phyloP scores from a whole-genome alignment of 1,284 basidiomycete genomes.

The Microbotryomycetes sp. region DNA sequence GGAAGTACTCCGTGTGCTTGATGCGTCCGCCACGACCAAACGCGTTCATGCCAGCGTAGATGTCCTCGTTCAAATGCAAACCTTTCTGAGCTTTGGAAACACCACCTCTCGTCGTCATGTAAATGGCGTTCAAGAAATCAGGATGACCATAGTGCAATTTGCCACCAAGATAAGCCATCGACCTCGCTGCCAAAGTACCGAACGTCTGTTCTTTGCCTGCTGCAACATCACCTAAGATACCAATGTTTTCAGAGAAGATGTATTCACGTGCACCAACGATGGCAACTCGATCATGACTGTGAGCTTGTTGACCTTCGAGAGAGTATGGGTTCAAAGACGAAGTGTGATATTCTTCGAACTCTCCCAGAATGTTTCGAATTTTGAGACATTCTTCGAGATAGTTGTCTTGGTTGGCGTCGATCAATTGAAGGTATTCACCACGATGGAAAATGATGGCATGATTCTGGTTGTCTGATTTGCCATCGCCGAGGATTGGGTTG shows the following conservation, averaged over 20 bases:
- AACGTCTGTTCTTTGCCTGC: constrained; percentile 99
- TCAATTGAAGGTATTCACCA: constrained; percentile 96
- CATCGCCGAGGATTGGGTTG: constrained; percentile 97
- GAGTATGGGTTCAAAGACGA: constrained; percentile 87
- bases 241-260: constrained; percentile 99
- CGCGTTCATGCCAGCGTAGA: constrained; percentile 98
- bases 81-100: constrained; percentile 99
- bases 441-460: constrained; percentile 99
- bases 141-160: constrained; percentile 99
- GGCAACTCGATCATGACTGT: constrained; percentile 71
- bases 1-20: constrained; percentile 98
- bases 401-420: constrained; percentile 99
- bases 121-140: constrained; percentile 96
- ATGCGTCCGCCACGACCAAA: constrained; percentile 94
- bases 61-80: constrained; percentile 97
- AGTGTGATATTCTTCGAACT: constrained; percentile 90
- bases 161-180: constrained; percentile 94
- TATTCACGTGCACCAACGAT: constrained; percentile 99
- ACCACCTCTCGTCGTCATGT: constrained; percentile 97
- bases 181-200: constrained; percentile 90
- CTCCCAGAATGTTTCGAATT: constrained; percentile 94
- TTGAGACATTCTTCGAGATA: constrained; percentile 99
- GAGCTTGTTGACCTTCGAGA: constrained; percentile 52
- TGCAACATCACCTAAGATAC: constrained; percentile 95
- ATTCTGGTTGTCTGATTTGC: constrained; percentile 99